Evolutionary conservation across 1,139 yeast species (phyloP).

Genomic region (Pichia kudriavzevii): DNA sequence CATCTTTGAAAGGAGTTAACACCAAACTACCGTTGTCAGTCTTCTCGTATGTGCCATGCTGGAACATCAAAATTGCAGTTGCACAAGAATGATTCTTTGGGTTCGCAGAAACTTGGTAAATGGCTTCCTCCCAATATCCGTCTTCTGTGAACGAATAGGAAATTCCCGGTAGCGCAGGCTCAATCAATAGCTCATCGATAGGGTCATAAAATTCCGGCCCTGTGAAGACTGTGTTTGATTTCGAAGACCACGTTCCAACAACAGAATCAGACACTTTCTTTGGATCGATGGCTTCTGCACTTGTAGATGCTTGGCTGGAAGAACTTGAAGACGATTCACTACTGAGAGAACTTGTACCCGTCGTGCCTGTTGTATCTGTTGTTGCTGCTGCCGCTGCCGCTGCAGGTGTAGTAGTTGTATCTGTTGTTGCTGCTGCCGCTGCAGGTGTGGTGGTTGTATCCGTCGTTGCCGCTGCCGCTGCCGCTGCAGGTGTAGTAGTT

Average conservation of each 20-base stretch:
- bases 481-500: background rate
- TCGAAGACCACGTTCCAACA: constrained; percentile 93
- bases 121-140: constrained; percentile 86
- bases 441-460: constrained; percentile 1
- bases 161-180: constrained; percentile 92
- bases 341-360: background rate
- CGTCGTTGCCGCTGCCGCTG: background rate
- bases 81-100: constrained; percentile 76
- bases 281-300: constrained; percentile 5
- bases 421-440: constrained; percentile 2
- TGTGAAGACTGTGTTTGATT: constrained; percentile 88
- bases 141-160: constrained; percentile 88
- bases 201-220: constrained; percentile 98
- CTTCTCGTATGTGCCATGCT: constrained; percentile 76
- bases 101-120: constrained; percentile 69
- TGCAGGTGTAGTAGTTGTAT: constrained; percentile 2
- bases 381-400: constrained; percentile 7
- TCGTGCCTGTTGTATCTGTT: background rate
- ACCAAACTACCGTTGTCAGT: constrained; percentile 58
- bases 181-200: constrained; percentile 84
- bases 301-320: constrained; percentile 3
- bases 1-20: constrained; percentile 71
- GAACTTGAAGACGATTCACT: constrained; percentile 2
- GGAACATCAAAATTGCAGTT: constrained; percentile 70
- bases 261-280: constrained; percentile 27